phyloP scores from a whole-genome alignment of 768 basidiomycete genomes.

The Naganishia randhawae region DNA sequence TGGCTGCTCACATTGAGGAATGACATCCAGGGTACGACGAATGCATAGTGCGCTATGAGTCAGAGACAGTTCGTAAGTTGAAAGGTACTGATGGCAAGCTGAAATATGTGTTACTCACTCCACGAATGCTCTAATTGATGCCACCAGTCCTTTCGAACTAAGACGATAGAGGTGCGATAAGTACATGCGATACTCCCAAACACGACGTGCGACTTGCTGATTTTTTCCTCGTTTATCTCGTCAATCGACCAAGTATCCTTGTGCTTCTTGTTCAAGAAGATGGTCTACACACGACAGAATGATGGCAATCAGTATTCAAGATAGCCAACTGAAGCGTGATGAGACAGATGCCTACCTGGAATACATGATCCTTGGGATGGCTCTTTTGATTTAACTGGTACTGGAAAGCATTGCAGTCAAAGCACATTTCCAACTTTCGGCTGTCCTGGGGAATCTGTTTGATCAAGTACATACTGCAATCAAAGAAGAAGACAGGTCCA shows the following conservation, averaged over 20 bases:
- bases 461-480: slow-evolving; percentile 52
- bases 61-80: no score
- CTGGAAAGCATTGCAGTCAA: slow-evolving; percentile 48
- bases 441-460: slow-evolving; percentile 48
- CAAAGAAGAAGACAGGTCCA: background rate
- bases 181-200: background rate
- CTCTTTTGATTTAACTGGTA: slow-evolving; percentile 46
- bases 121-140: slow-evolving; percentile 43
- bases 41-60: slow-evolving; percentile 41
- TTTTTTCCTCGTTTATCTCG: slow-evolving; percentile 52
- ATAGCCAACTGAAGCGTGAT: background rate
- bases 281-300: slow-evolving; percentile 37
- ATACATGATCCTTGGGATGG: slow-evolving; percentile 51
- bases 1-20: slow-evolving; percentile 46
- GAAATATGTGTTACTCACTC: background rate
- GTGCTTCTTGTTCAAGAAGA: slow-evolving; percentile 54
- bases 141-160: slow-evolving; percentile 52
- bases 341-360: slow-evolving; percentile 40
- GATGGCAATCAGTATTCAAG: no score
- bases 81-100: background rate
- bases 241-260: slow-evolving; percentile 50
- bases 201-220: slow-evolving; percentile 40
- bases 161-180: background rate
- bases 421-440: slow-evolving; percentile 52
- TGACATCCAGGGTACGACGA: slow-evolving; percentile 52